Conservation (phyloP, 441 rosid genomes). For the Brassica hybrid region DNA sequence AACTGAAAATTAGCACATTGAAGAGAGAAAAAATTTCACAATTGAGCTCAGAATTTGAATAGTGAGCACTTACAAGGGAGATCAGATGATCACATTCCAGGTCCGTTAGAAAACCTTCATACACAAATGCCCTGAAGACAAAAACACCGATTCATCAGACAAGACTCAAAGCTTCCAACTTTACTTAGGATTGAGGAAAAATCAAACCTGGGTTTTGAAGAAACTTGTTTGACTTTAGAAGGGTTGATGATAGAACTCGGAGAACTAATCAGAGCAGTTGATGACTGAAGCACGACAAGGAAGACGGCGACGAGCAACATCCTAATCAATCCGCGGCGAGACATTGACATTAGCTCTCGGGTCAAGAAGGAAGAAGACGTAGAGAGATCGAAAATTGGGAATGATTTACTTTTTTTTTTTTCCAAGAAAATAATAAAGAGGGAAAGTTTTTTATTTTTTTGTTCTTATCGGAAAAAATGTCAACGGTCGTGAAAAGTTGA, state of each 20-base stretch:
- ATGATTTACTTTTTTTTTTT: not conserved
- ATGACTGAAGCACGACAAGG: conserved; percentile 48
- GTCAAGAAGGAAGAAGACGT: conserved; percentile 36
- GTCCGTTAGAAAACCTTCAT: conserved; percentile 87
- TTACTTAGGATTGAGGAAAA: not conserved
- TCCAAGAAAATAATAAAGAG: conserved; percentile 23
- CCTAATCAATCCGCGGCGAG: conserved; percentile 41
- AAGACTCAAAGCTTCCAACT: conserved; percentile 13
- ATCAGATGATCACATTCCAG: conserved; percentile 93
- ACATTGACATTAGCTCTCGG: conserved; percentile 33
- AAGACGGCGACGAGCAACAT: conserved; percentile 48
- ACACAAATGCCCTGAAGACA: conserved; percentile 78
- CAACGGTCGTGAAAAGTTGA: conserved; percentile 43
- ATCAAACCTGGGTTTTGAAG: conserved; percentile 86
- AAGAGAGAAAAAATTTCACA: conserved; percentile 15
- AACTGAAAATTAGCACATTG: not conserved
- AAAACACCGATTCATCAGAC: not conserved
- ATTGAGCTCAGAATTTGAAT: conserved; percentile 13
- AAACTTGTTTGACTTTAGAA: conserved; percentile 85
- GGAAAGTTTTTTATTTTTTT: conserved; percentile 5
- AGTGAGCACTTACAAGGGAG: conserved; percentile 62
- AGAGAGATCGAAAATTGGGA: conserved; percentile 25
- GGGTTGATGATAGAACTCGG: conserved; percentile 76
- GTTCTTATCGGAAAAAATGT: conserved; percentile 36
- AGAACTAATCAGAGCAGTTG: conserved; percentile 51